Evolutionary conservation across 805 yeast genomes (phyloP).

Genomic region (Candida nonsorbophila): DNA sequence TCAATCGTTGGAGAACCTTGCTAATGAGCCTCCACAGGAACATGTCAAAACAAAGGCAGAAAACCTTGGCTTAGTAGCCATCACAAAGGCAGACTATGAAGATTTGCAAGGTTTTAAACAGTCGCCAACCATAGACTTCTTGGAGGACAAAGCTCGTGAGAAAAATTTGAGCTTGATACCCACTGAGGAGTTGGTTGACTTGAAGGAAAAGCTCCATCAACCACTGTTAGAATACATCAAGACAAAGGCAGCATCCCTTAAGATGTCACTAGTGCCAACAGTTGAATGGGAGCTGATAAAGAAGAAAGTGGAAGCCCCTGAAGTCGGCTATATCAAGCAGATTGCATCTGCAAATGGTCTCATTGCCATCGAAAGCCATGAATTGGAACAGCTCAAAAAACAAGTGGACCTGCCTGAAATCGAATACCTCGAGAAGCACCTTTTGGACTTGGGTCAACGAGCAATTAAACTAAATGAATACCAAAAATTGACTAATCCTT

Average conservation of each 20-base stretch:
- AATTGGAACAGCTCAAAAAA: slow-evolving; percentile 2
- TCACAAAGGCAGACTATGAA: slow-evolving; percentile 6
- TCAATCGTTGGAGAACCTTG: slow-evolving; percentile 13
- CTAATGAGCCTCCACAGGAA: slow-evolving; percentile 13
- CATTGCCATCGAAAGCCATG: slow-evolving; percentile 1
- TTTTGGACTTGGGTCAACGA: too few relatives aligned
- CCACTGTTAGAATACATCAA: slow-evolving; percentile 13
- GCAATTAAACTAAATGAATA: too few relatives aligned
- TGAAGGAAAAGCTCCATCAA: slow-evolving; percentile 1
- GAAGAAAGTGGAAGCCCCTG: slow-evolving; percentile 12
- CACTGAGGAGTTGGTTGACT: slow-evolving; percentile 1
- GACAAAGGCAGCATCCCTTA: slow-evolving; percentile 11
- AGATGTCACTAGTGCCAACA: slow-evolving; percentile 14
- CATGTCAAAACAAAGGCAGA: slow-evolving; percentile 11
- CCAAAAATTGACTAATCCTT: too few relatives aligned
- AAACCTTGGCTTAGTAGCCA: slow-evolving; percentile 8
- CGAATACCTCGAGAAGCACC: too few relatives aligned
- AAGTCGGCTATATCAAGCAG: slow-evolving; percentile 14
- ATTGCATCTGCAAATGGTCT: slow-evolving; percentile 2
- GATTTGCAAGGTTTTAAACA: slow-evolving; percentile 4
- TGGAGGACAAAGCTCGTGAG: slow-evolving; percentile 13
- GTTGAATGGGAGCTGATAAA: slow-evolving; percentile 7
- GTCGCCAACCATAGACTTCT: slow-evolving; percentile 26
- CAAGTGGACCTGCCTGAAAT: slow-evolving; percentile 5
- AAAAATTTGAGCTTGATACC: too few relatives aligned